A percentile compares a stretch with the other conserved stretches of the same genome.
Evolutionary conservation across 1,139 yeast species (phyloP).

Genomic region (Chernovozyma aurita): DNA sequence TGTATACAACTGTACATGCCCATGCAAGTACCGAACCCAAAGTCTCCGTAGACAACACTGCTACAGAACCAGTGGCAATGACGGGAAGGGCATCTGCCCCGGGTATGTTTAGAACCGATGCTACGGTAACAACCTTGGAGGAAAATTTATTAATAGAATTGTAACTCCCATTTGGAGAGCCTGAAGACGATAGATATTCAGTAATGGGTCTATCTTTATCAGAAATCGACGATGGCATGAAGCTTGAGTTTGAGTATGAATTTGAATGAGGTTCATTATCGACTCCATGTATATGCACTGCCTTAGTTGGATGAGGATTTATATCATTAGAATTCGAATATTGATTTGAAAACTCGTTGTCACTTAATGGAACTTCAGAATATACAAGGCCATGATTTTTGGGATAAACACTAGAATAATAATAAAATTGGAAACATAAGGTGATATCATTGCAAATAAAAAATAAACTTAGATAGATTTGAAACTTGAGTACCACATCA

Average conservation of each 20-base stretch:
- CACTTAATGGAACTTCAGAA: not conserved
- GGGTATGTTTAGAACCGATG: conserved; percentile 20
- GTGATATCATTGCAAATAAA: conserved; percentile 70
- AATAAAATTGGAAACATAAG: conserved; percentile 71
- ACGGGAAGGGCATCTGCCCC: conserved; percentile 20
- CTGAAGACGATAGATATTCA: conserved; percentile 12
- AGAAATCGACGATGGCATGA: not conserved
- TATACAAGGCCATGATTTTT: conserved; percentile 6
- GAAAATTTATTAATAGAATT: conserved; percentile 17
- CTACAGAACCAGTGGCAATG: conserved; percentile 2
- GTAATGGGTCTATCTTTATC: conserved; percentile 5
- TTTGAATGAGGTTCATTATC: not conserved
- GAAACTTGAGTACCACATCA: conserved; percentile 68
- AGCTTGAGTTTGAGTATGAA: not conserved
- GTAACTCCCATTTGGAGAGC: conserved; percentile 20
- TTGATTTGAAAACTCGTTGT: not conserved
- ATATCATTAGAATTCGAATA: not conserved
- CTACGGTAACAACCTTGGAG: conserved; percentile 14
- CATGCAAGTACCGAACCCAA: conserved; percentile 68
- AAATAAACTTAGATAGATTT: conserved; percentile 67
- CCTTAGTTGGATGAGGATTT: conserved; percentile 3
- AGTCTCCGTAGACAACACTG: conserved; percentile 9
- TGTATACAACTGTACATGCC: conserved; percentile 73
- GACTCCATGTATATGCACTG: conserved; percentile 4
- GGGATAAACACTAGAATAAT: conserved; percentile 50